Evolutionary conservation across 1,284 basidiomycete genomes (phyloP).

Genomic region (Cutaneotrichosporon sp.): DNA sequence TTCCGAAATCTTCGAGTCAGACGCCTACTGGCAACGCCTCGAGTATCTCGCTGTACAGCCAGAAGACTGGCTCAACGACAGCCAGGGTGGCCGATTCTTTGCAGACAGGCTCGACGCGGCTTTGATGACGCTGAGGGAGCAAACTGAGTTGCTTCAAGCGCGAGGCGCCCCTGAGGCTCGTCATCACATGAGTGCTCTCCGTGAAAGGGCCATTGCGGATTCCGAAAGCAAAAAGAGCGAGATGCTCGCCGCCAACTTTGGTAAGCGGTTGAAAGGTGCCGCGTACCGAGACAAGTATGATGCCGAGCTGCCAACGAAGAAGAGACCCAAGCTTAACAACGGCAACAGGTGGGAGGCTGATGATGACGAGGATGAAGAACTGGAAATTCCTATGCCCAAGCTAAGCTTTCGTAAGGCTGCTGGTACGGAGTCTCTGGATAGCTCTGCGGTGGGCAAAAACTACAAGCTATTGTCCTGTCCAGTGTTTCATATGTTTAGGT

Average conservation of each 20-base stretch:
- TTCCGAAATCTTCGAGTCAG: conserved; percentile 74
- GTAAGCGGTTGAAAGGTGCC: conserved; percentile 42
- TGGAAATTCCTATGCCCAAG: conserved; percentile 21
- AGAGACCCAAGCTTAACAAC: conserved; percentile 45
- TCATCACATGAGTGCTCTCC: conserved; percentile 58
- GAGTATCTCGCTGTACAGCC: conserved; percentile 55
- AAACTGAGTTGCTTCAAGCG: conserved; percentile 59
- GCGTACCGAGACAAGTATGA: conserved; percentile 41
- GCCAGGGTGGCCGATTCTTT: conserved; percentile 78
- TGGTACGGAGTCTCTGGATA: conserved; percentile 43
- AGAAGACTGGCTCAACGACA: conserved; percentile 38
- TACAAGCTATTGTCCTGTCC: conserved; percentile 75
- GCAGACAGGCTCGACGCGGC: conserved; percentile 66
- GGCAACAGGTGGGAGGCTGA: conserved; percentile 38
- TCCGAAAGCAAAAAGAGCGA: conserved; percentile 37
- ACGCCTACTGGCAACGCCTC: conserved; percentile 58
- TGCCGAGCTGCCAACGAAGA: conserved; percentile 44
- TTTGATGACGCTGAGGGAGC: conserved; percentile 57
- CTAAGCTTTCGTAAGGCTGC: conserved; percentile 28
- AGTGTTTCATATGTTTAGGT: conserved; percentile 82
- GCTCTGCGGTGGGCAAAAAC: conserved; percentile 60
- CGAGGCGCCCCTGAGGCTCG: conserved; percentile 60
- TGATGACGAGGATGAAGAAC: conserved; percentile 25
- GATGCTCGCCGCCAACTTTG: conserved; percentile 39
- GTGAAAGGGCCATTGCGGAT: conserved; percentile 24